Evolutionary conservation across 2,329 filamentous ascomycete species (phyloP).

Genomic region (Verticillium dahliae): DNA sequence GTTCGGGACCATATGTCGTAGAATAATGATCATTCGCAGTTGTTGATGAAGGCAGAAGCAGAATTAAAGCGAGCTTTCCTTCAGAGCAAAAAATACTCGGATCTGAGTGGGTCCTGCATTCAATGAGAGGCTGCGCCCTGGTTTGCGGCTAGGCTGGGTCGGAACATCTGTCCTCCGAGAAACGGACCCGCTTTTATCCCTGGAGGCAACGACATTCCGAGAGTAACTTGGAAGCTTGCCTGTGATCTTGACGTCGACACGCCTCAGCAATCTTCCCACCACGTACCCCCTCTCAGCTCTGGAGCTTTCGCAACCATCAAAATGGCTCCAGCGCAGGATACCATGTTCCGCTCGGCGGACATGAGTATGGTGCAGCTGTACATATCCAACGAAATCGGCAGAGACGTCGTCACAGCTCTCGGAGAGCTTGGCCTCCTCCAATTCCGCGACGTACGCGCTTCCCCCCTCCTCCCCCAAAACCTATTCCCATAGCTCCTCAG

Average conservation of each 20-base stretch:
- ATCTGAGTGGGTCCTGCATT: neutral
- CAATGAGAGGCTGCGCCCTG: neutral
- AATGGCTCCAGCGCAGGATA: constrained; percentile 71
- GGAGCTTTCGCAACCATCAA: constrained; percentile 19
- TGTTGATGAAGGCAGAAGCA: neutral
- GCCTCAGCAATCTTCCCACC: constrained; percentile 7
- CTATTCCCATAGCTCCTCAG: neutral
- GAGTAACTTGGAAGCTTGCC: constrained; percentile 11
- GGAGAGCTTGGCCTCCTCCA: constrained; percentile 95
- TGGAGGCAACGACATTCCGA: constrained; percentile 13
- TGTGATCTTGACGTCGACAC: constrained; percentile 8
- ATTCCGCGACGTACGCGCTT: constrained; percentile 79
- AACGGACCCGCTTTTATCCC: neutral
- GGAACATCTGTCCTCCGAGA: neutral
- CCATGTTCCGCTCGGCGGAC: constrained; percentile 98
- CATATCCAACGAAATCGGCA: constrained; percentile 96
- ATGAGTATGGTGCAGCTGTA: constrained; percentile 99
- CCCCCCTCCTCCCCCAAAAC: constrained; percentile 4
- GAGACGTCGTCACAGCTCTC: constrained; percentile 92
- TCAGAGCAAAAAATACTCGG: neutral
- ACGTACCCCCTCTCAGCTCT: constrained; percentile 3
- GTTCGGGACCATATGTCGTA: neutral
- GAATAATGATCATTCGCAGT: neutral
- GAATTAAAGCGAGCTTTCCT: neutral
- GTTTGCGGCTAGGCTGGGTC: neutral